A percentile compares a stretch with the other conserved stretches of the same genome.
phyloP scores from a whole-genome alignment of 306 rosid genomes.

The Quercus parvula region DNA sequence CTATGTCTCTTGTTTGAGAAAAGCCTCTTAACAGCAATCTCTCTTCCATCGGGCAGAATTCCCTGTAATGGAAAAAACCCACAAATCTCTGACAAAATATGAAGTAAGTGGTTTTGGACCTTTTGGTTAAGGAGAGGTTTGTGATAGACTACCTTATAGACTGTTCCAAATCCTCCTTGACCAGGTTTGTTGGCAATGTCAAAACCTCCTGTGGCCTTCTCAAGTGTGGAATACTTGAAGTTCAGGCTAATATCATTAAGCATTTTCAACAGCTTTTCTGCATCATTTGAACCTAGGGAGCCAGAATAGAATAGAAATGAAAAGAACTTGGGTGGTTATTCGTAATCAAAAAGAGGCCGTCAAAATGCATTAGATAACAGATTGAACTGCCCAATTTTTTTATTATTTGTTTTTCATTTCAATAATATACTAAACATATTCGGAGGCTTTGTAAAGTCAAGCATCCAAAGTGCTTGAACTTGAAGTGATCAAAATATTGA shows the following conservation, averaged over 20 bases:
- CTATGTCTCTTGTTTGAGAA: conserved; percentile 82
- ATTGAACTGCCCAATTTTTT: too few relatives aligned
- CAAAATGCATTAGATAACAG: too few relatives aligned
- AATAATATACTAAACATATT: too few relatives aligned
- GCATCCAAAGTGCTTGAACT: neutral
- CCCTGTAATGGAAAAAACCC: conserved; percentile 38
- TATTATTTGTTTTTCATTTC: too few relatives aligned
- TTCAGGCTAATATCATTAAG: conserved; percentile 67
- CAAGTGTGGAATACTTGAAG: conserved; percentile 84
- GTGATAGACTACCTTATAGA: conserved; percentile 60
- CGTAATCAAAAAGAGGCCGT: too few relatives aligned
- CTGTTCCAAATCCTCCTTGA: conserved; percentile 96
- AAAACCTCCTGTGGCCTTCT: conserved; percentile 79
- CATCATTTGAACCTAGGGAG: conserved; percentile 63
- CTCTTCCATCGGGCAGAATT: conserved; percentile 78
- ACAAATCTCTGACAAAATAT: neutral
- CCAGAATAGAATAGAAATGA: neutral
- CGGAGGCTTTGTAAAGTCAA: neutral
- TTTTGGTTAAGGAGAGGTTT: neutral
- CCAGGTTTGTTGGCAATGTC: conserved; percentile 67
- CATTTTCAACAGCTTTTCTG: conserved; percentile 54
- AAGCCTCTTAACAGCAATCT: conserved; percentile 89
- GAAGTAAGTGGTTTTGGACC: neutral
- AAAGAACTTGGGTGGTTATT: too few relatives aligned
- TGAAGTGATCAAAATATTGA: too few relatives aligned